phyloP scores from a whole-genome alignment of 2,329 filamentous ascomycete genomes.

The Zalaria sp. region DNA sequence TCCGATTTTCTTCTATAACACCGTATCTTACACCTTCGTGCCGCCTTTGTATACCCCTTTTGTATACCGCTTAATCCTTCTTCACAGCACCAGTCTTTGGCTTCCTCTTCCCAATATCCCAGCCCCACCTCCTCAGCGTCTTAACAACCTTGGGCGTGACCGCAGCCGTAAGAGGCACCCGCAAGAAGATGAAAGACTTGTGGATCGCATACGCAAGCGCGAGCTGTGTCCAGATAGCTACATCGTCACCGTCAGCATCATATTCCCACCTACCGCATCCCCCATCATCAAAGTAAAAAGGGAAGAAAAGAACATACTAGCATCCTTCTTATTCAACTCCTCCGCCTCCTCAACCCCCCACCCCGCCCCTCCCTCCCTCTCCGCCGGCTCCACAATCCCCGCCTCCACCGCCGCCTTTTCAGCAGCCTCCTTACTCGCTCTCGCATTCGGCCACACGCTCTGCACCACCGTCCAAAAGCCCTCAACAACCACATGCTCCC shows the following conservation, averaged over 20 bases:
- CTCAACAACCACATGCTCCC: conserved; percentile 54
- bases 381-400: conserved; percentile 22
- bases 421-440: conserved; percentile 9
- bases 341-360: conserved; percentile 13
- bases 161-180: conserved; percentile 84
- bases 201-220: conserved; percentile 92
- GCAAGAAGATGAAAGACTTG: conserved; percentile 92
- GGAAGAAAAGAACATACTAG: background rate
- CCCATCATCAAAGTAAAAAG: background rate
- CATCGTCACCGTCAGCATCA: background rate
- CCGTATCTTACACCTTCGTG: too few species aligned
- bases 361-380: conserved; percentile 10
- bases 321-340: conserved; percentile 5
- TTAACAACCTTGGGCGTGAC: conserved; percentile 92
- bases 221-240: conserved; percentile 68
- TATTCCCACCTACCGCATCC: background rate
- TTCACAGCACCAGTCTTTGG: conserved; percentile 14
- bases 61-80: background rate
- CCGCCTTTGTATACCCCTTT: too few species aligned
- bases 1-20: too few species aligned
- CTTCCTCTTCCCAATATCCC: conserved; percentile 76
- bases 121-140: conserved; percentile 74
- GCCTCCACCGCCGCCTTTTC: conserved; percentile 1
- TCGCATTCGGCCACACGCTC: conserved; percentile 35
- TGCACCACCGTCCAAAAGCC: conserved; percentile 46